A percentile compares a stretch with the other conserved stretches of the same genome.
Evolutionary conservation across 345 rosid genomes (phyloP).

Genomic region (Dimocarpus longan): DNA sequence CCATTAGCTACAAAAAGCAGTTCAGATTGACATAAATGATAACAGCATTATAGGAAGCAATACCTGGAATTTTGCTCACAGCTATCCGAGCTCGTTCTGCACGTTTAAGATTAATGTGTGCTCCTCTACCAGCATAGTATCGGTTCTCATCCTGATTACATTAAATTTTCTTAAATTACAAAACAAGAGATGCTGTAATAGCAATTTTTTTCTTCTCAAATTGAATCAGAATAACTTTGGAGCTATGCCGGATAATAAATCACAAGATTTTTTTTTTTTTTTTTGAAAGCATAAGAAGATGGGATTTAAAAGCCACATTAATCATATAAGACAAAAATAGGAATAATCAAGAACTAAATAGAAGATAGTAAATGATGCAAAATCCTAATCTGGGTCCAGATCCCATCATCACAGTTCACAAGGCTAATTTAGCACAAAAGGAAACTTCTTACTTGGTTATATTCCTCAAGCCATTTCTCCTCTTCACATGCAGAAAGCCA

Average conservation of each 20-base stretch:
- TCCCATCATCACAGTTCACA: constrained; percentile 1
- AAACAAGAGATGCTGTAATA: neutral
- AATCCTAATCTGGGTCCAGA: neutral
- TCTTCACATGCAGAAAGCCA: constrained; percentile 97
- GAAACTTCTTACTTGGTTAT: constrained; percentile 62
- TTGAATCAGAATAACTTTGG: neutral
- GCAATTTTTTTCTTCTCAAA: neutral
- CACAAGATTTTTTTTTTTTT: neutral
- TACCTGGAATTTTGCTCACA: constrained; percentile 86
- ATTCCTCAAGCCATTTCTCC: constrained; percentile 96
- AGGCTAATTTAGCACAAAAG: constrained; percentile 2
- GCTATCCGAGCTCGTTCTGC: constrained; percentile 91
- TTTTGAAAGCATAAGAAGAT: neutral
- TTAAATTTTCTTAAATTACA: constrained; percentile 5
- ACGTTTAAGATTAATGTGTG: constrained; percentile 88
- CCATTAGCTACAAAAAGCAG: constrained; percentile 17
- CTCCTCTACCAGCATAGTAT: constrained; percentile 91
- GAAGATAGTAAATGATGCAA: neutral
- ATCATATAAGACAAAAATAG: neutral
- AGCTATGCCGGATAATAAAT: neutral
- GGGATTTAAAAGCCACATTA: neutral
- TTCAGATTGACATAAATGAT: constrained; percentile 1
- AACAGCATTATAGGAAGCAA: constrained; percentile 9
- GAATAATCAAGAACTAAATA: neutral
- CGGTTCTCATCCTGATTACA: constrained; percentile 70